These are phyloP conservation scores for Rhizopogon rudus DNA, from an alignment of 768 basidiomycete genomes.

Conservation along the genomic window DNA sequence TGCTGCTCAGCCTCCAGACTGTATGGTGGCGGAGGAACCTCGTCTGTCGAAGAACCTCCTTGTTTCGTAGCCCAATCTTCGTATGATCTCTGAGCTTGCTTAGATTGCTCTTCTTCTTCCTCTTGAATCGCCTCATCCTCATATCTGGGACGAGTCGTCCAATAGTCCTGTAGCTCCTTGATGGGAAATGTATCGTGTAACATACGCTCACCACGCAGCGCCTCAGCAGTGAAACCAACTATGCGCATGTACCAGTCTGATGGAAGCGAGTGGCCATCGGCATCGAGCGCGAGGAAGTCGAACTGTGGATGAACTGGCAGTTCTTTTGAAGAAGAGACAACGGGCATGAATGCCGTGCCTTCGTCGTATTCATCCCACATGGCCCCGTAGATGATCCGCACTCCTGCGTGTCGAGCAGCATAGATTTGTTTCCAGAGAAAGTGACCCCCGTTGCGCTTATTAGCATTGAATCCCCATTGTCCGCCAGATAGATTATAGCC, in stretches of 20 bases:
- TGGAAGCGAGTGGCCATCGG: slow-evolving; percentile 72
- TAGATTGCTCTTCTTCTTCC: slow-evolving; percentile 21
- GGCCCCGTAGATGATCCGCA: slow-evolving; percentile 67
- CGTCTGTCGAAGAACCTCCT: slow-evolving; percentile 33
- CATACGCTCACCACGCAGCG: slow-evolving; percentile 56
- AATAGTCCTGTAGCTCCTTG: slow-evolving; percentile 74
- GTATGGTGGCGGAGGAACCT: slow-evolving; percentile 68
- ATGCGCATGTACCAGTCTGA: slow-evolving; percentile 87
- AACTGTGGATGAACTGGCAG: slow-evolving; percentile 58
- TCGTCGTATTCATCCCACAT: slow-evolving; percentile 94
- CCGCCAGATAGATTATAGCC: slow-evolving; percentile 69
- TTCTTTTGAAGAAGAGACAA: slow-evolving; percentile 49
- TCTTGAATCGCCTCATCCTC: slow-evolving; percentile 27
- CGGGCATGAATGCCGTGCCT: slow-evolving; percentile 80
- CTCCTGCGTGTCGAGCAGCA: slow-evolving; percentile 59
- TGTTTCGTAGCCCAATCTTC: slow-evolving; percentile 37
- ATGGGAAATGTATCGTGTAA: slow-evolving; percentile 60
- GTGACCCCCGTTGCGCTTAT: slow-evolving; percentile 64
- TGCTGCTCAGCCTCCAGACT: slow-evolving; percentile 42
- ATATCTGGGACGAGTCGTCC: slow-evolving; percentile 56
- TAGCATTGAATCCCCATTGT: slow-evolving; percentile 68
- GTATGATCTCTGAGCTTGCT: slow-evolving; percentile 26
- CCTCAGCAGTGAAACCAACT: slow-evolving; percentile 67
- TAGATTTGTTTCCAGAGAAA: slow-evolving; percentile 79
- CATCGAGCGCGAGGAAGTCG: slow-evolving; percentile 73